phyloP scores from a whole-genome alignment of 2,329 filamentous ascomycete species.

The Trichophaea hybrida region DNA sequence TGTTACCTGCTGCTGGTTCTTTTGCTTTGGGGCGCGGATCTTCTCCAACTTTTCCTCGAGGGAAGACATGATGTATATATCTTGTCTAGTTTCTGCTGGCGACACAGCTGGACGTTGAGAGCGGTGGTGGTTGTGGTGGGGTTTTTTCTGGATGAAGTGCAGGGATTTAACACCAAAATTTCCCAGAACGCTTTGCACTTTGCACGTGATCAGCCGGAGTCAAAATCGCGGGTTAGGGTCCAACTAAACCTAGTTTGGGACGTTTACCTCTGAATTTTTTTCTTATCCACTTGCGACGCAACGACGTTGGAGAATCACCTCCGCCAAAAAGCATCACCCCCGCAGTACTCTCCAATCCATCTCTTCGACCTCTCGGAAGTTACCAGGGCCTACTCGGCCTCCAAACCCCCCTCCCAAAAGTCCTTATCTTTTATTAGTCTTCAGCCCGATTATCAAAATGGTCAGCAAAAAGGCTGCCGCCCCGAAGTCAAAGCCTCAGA shows the following conservation, averaged over 20 bases:
- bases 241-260: not conserved
- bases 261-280: not conserved
- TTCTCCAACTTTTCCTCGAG: conserved; percentile 88
- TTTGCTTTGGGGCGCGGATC: conserved; percentile 90
- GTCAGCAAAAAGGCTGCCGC: conserved; percentile 1
- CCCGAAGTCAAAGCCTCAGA: not conserved
- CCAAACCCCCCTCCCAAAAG: not conserved
- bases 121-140: not conserved
- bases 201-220: not conserved
- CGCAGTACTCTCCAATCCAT: no score
- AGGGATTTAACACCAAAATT: not conserved
- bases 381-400: not conserved
- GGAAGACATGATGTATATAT: not conserved
- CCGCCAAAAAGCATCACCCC: no score
- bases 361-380: not conserved
- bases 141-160: not conserved
- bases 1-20: conserved; percentile 71
- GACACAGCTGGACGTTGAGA: not conserved
- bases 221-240: not conserved
- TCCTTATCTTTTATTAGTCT: not conserved
- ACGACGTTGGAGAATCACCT: no score
- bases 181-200: not conserved
- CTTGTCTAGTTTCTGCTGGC: not conserved
- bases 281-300: not conserved
- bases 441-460: not conserved